These are phyloP conservation scores for Didymella pomorum DNA, from an alignment of 2,329 filamentous ascomycete species.

Conservation along the genomic window DNA sequence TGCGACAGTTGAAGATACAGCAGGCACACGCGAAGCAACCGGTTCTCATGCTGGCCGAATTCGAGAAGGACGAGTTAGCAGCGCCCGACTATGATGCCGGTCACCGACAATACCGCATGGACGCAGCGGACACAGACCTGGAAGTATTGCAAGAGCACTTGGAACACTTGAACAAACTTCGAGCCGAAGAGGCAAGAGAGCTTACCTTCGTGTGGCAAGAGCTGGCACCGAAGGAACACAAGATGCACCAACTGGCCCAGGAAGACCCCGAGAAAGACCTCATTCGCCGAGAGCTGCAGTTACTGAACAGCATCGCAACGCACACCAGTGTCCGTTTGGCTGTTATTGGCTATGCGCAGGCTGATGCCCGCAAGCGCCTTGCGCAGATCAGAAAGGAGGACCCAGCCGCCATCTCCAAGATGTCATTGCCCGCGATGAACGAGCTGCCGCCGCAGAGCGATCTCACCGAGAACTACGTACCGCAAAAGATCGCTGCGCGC, in stretches of 20 bases:
- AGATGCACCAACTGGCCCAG: slow-evolving; percentile 23
- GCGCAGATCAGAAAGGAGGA: slow-evolving; percentile 20
- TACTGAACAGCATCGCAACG: slow-evolving; percentile 26
- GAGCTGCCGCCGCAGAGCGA: background rate
- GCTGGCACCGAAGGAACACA: slow-evolving; percentile 27
- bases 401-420: background rate
- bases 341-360: slow-evolving; percentile 25
- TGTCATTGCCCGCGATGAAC: slow-evolving; percentile 1
- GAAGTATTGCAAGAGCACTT: slow-evolving; percentile 25
- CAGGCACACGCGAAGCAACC: slow-evolving; percentile 18
- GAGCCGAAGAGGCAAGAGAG: slow-evolving; percentile 18
- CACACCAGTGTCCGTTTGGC: slow-evolving; percentile 19
- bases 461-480: background rate
- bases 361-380: slow-evolving; percentile 28
- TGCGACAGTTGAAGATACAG: slow-evolving; percentile 6
- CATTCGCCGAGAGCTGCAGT: slow-evolving; percentile 25
- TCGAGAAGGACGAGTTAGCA: slow-evolving; percentile 25
- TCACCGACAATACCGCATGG: slow-evolving; percentile 27
- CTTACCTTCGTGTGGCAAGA: slow-evolving; percentile 27
- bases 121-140: slow-evolving; percentile 16
- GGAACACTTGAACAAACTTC: slow-evolving; percentile 24
- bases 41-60: slow-evolving; percentile 23
- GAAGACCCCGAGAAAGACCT: slow-evolving; percentile 27
- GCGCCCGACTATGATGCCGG: slow-evolving; percentile 28
- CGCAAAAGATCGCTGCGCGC: slow-evolving; percentile 2